A percentile compares a stretch with the other conserved stretches of the same genome.
phyloP scores from a whole-genome alignment of 257 asterid genomes.

The Linaria vulgaris region DNA sequence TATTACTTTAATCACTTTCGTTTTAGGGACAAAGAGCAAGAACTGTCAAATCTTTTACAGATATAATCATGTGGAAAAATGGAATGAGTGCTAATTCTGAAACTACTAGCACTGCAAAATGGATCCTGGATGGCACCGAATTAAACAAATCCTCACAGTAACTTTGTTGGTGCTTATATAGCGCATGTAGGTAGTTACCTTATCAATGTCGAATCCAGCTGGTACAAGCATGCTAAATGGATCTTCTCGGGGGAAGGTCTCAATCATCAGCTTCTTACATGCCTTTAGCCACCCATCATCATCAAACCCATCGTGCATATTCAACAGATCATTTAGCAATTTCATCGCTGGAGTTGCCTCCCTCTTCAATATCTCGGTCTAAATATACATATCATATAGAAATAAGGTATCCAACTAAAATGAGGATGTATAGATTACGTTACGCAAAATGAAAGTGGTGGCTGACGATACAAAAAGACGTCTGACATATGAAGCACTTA shows the following conservation, averaged over 20 bases:
- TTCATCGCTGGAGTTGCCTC: constrained; percentile 95
- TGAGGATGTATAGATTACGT: neutral
- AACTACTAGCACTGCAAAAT: no score
- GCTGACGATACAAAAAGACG: neutral
- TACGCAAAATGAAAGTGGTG: neutral
- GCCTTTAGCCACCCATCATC: constrained; percentile 85
- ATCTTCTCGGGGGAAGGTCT: constrained; percentile 90
- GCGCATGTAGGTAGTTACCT: constrained; percentile 39
- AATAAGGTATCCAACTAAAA: neutral
- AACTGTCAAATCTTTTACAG: no score
- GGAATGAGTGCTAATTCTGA: no score
- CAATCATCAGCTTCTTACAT: constrained; percentile 75
- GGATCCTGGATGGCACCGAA: no score
- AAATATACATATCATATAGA: constrained; percentile 13
- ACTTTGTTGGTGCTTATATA: neutral
- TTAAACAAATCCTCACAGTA: no score
- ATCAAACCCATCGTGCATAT: constrained; percentile 85
- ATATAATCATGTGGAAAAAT: no score
- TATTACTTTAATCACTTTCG: no score
- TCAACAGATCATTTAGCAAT: constrained; percentile 78
- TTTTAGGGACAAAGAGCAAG: no score
- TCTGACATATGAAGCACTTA: neutral
- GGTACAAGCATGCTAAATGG: constrained; percentile 94
- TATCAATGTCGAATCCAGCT: constrained; percentile 83
- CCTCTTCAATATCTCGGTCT: constrained; percentile 86